Evolutionary conservation across 345 rosid species (phyloP).

Genomic region (Bruguiera gymnorhiza): DNA sequence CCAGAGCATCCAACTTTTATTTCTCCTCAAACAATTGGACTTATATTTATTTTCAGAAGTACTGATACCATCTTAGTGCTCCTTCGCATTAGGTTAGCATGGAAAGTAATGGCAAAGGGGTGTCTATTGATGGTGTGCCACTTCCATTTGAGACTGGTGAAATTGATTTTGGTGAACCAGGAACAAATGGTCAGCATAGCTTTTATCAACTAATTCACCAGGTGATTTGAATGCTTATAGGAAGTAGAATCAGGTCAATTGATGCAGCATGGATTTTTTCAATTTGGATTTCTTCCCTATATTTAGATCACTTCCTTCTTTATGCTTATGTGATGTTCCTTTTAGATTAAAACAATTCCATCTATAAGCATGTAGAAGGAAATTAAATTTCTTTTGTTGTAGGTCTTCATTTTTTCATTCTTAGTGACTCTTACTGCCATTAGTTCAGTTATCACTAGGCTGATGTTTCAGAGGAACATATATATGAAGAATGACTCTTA

Average conservation of each 20-base stretch:
- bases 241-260: neutral
- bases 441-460: too few relatives aligned
- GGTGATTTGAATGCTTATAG: slow-evolving; percentile 35
- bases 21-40: neutral
- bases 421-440: too few relatives aligned
- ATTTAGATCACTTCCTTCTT: too few relatives aligned
- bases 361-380: too few relatives aligned
- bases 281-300: neutral
- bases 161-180: slow-evolving; percentile 98
- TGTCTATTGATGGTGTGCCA: slow-evolving; percentile 80
- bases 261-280: neutral
- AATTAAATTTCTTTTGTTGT: too few relatives aligned
- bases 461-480: too few relatives aligned
- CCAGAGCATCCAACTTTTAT: neutral
- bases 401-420: too few relatives aligned
- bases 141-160: slow-evolving; percentile 92
- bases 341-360: too few relatives aligned
- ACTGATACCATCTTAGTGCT: slow-evolving; percentile 11
- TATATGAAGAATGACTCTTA: too few relatives aligned
- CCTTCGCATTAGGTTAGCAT: slow-evolving; percentile 71
- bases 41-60: neutral
- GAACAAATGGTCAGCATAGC: slow-evolving; percentile 98
- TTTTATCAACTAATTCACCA: slow-evolving; percentile 99
- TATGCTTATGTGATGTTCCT: too few relatives aligned
- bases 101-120: slow-evolving; percentile 99